Base-by-base conservation (phyloP, 2,329 filamentous ascomycete species). In the Colletotrichum shisoi region DNA sequence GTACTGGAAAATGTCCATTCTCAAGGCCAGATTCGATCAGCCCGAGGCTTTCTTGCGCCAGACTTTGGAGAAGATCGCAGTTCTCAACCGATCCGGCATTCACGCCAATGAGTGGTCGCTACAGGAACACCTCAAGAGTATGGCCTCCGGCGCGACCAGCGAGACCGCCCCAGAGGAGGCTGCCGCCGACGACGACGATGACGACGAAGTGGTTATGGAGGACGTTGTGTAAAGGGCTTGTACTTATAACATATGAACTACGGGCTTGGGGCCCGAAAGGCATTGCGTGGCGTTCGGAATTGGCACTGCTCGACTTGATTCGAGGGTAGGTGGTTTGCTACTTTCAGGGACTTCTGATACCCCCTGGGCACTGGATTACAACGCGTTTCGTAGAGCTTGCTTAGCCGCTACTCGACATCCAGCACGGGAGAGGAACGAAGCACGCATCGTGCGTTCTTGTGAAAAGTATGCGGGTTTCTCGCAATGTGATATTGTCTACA, bases 1-100 rank as follows among this genome's bases (percentile, higher is more conserved):
- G 73, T 98, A 95, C 79, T 99, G 94, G 94, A 70, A 70, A 49
- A 70, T 70, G 67, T 70, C 69, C 6, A 69, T 70, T 45, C 58
- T 70, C 51, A 70, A 70, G 53, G 69, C 67, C n/a, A 67, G 67
- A 19, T 86, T 96, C 45, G 87, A 89, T 67, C 95, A 99, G 79
- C 95, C 95, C 1, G 95, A 98, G 76, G 89, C 91, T n/a, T 98
- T 94, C 77, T 86, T 99, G 69, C 93, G 94, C 62, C 88, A 95
- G 75, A 90, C 89, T 0, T 80, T 99, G 71, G 91, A 94, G 70
- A 89, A 93, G 74, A 87, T 98, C 67, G 94, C 93, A 0, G 87
- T 91, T 21, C 80, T 97, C 68, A 89, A 96, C 76, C 92, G 93
- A 77, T 90, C 88, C 53, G 94, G 94, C 31, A 85, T 88, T 3